A percentile compares a stretch with the other conserved stretches of the same genome.
Evolutionary conservation across 2,329 filamentous ascomycete species (phyloP).

Genomic region (Trichoderma sp.): DNA sequence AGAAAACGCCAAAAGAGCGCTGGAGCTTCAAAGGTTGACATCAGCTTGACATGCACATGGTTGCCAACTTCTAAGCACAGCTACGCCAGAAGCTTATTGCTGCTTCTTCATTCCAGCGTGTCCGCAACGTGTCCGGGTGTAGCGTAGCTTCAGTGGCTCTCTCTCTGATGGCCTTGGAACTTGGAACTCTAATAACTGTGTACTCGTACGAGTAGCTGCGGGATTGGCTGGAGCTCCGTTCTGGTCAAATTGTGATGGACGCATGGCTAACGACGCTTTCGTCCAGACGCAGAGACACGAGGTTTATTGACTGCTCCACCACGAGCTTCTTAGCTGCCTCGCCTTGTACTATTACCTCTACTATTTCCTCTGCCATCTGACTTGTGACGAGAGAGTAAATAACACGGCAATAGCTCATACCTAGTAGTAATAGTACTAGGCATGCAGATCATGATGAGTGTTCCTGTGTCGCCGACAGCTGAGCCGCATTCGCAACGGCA

Average conservation of each 20-base stretch:
- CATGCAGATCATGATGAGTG: neutral
- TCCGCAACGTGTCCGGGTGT: neutral
- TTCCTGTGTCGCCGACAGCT: neutral
- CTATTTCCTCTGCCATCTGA: neutral
- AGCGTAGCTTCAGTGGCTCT: neutral
- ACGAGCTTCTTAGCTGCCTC: neutral
- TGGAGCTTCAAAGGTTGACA: neutral
- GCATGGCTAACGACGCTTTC: neutral
- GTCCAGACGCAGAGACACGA: neutral
- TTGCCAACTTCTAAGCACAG: neutral
- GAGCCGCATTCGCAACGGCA: neutral
- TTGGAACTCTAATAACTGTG: neutral
- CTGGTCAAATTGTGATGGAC: conserved; percentile 1
- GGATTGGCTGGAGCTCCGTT: neutral
- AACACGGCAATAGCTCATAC: neutral
- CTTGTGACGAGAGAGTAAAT: neutral
- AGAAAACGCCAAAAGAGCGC: neutral
- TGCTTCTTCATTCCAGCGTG: neutral
- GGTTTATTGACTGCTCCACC: neutral
- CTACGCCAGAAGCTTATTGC: neutral
- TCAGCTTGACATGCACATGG: neutral
- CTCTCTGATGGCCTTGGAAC: neutral
- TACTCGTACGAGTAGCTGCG: neutral
- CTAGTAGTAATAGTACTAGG: too few relatives aligned
- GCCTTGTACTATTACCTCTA: neutral